Base-by-base conservation (phyloP, 148 eudicot genomes). In the Talinum fruticosum region DNA sequence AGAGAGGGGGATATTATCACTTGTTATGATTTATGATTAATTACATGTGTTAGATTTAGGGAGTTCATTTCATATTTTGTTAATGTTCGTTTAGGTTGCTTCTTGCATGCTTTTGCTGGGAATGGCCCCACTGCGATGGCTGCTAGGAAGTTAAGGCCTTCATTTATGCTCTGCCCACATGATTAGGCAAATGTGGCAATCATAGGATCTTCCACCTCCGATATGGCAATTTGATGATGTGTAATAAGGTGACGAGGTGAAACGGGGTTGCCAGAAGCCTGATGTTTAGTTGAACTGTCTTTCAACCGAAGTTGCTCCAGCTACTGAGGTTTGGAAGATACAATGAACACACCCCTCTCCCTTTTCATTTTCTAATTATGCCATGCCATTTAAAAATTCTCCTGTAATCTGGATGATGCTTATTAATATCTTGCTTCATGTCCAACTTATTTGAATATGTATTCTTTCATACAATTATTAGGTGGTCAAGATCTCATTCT, bases 101-200 rank as follows among this genome's bases (percentile, higher is more conserved):
- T 62, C 66, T 80, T 73, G 79, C 76, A 29, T 65, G 54, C 30
- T 71, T 35, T 49, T 44, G 78, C 10, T 28, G 59, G 38, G 68
- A 14, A n/a, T 73, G 83, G 81, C 70, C 79, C 85, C 72, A 68
- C 75, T 12, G 44, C 78, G 76, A 77, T 78, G 78, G 53, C 70
- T 74, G 79, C 76, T 23, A 66, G 66, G 53, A 69, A 78, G 75
- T 62, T 57, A 45, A 73, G 73, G 64, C 83, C 81, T 69, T 72
- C 71, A 36, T 51, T 80, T 77, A 76, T 73, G 83, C 77, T 69
- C 26, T 30, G 59, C 75, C 75, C 86, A 83, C 86, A 79, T 83
- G 84, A 80, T 78, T 41, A 2, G 49, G 76, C 72, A 82, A 79
- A 87, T 76, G 78, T 83, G 88, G 78, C 82, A 26, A 41, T 8